These are phyloP conservation scores for Haematococcus sp. DNA, from an alignment of 139 green algal genomes.

Conservation along the genomic window DNA sequence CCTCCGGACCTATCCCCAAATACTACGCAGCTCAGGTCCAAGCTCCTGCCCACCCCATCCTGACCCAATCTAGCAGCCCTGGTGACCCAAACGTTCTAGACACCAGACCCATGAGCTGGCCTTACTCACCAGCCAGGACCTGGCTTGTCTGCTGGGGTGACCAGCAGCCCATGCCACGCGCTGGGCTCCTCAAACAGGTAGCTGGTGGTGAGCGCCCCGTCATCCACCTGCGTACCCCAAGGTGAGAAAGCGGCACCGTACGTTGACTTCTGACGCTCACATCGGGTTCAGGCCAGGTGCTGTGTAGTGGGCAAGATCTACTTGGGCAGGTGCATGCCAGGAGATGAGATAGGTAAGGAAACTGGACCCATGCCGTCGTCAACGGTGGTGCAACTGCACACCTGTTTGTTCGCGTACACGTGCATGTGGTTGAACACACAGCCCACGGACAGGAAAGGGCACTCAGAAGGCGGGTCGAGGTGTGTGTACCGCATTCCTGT, in stretches of 20 bases:
- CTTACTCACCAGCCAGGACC: not conserved
- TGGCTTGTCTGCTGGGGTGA: not conserved
- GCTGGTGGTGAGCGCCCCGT: not conserved
- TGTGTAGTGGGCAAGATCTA: too few relatives aligned
- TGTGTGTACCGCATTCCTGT: constrained; percentile 29
- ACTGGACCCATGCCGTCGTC: not conserved
- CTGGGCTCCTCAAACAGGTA: constrained; percentile 20
- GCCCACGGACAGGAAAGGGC: constrained; percentile 41
- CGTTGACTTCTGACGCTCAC: too few relatives aligned
- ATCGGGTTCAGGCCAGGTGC: too few relatives aligned
- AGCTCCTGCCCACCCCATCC: too few relatives aligned
- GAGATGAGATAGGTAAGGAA: too few relatives aligned
- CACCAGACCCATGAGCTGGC: too few relatives aligned
- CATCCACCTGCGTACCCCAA: constrained; percentile 7
- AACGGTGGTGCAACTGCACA: not conserved
- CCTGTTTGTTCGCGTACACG: constrained; percentile 47
- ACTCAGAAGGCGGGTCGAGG: constrained; percentile 24
- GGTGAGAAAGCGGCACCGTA: too few relatives aligned
- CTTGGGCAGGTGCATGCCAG: too few relatives aligned
- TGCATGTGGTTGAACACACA: constrained; percentile 55
- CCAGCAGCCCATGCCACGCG: constrained; percentile 21
- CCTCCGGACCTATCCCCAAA: too few relatives aligned
- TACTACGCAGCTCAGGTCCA: too few relatives aligned
- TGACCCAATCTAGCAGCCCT: too few relatives aligned
- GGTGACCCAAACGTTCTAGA: too few relatives aligned